phyloP scores from a whole-genome alignment of 2,329 filamentous ascomycete species.

The Trichoderma sp. region DNA sequence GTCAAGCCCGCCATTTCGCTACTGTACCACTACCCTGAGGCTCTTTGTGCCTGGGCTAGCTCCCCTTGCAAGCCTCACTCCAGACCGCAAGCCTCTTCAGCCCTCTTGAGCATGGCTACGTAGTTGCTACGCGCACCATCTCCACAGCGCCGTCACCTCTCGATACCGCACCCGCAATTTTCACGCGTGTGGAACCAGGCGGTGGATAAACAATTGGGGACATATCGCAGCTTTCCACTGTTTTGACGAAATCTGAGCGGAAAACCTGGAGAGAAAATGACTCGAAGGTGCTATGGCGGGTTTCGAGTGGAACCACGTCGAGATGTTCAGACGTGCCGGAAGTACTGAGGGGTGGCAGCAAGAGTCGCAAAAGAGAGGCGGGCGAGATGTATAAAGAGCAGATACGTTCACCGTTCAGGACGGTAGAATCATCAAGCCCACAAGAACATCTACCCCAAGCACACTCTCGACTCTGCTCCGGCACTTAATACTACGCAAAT shows the following conservation, averaged over 20 bases:
- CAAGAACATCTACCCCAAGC: slow-evolving; percentile 29
- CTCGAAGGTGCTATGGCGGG: slow-evolving; percentile 5
- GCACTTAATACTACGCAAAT: background rate
- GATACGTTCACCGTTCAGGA: slow-evolving; percentile 47
- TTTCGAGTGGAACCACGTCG: slow-evolving; percentile 22
- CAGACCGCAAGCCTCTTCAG: background rate
- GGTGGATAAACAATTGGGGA: slow-evolving; percentile 31
- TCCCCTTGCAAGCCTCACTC: background rate
- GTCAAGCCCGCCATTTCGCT: background rate
- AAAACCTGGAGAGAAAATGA: slow-evolving; percentile 22
- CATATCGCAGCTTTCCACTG: background rate
- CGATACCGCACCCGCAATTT: slow-evolving; percentile 25
- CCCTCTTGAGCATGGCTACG: slow-evolving; percentile 12
- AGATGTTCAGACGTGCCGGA: slow-evolving; percentile 20
- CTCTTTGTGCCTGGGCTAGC: slow-evolving; percentile 9
- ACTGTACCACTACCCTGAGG: background rate
- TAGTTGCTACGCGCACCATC: slow-evolving; percentile 5
- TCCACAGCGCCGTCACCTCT: slow-evolving; percentile 18
- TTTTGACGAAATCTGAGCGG: slow-evolving; percentile 10
- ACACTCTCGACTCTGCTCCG: background rate
- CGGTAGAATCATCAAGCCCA: slow-evolving; percentile 39
- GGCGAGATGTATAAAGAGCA: slow-evolving; percentile 34
- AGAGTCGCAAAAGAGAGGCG: background rate
- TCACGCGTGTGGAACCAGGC: slow-evolving; percentile 31
- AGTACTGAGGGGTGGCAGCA: slow-evolving; percentile 5